Base-by-base conservation (phyloP, 2,329 filamentous ascomycete species). In the Plenodomus lindquistii region DNA sequence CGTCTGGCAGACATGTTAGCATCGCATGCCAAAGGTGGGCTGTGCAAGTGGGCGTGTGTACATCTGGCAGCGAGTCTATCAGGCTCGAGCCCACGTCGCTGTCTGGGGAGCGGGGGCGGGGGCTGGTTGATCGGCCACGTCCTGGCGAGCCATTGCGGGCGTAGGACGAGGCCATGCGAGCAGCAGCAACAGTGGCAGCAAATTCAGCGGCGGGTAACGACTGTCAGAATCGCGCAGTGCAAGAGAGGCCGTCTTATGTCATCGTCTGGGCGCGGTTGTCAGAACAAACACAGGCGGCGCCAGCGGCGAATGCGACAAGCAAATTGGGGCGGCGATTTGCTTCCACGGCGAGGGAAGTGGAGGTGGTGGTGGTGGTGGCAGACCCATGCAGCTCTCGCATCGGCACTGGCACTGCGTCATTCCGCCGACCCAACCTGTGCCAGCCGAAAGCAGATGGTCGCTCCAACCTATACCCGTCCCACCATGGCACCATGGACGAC, bases 1-100 rank as follows among this genome's bases (percentile, higher is more conserved):
- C 46, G 90, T 85, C 91, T 96, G 60, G 48, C 37, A 42, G 47
- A 44, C 29, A 35, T 31, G 50, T 66, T 52, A 66, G 59, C 54
- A 57, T 51, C 46, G 42, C 45, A 35, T 27, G 21, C 24, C 20
- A 39, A 24, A 20, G 29, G 20, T n/a, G 37, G 29, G 19, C 22
- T 27, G 38, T 39, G 27, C 37, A 9, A 29, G 31, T 43, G 40
- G 43, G 34, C 17, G 44, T 42, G 38, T 48, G 7, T 61, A 71
- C 66, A 57, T 70, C 67, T 36, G 67, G 64, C 24, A 70, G 60
- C 20, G 50, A 59, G 36, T 70, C 67, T 18, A 69, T 57, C 24
- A 70, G 51, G 54, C 66, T 65, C 18, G 59, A 55, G 16, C 70
- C 68, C 18, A 68, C 60, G 19, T 65, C 62, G 41, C 63, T 56